Base-by-base conservation (phyloP, 352 stramenopile genomes). In the Hyphochytrium catenoides region DNA sequence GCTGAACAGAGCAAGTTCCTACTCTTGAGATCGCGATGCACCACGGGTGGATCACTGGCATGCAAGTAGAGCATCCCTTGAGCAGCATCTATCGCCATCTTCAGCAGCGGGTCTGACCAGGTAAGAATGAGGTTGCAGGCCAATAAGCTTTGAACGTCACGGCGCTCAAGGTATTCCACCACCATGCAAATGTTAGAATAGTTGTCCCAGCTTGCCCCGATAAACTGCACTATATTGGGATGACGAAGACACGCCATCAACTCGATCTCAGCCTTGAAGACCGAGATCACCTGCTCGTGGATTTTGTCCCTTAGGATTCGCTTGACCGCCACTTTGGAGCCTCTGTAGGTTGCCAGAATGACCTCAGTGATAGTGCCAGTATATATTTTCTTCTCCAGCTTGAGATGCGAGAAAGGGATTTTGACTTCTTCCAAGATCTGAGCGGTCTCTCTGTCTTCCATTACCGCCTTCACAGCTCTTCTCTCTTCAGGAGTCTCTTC, bases 161-260 rank as follows among this genome's bases (percentile, higher is more conserved):
- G 64, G 18, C 60, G 59, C 23, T 76, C 64, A 4, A 82, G 36
- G 32, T 76, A 76, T 41, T 82, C 67, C 46, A 75, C 54, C 38
- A 82, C 62, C 9, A 78, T 50, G 0, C 64, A 64, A 5, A 77
- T 51, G 36, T 76, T 76, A 6, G 64, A 62, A 17, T 78, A 44
- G 19, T 75, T 74, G 50, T 81, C 63, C 35, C 73, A 77, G 12
- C 66, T 79, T 3, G 68, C 71, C 31, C 71, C 71, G 19, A 85
- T 66, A 35, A 85, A 85, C 24, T 76, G 47, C 23, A 85, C 67
- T 35, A 85, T 77, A 37, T 79, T 81, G 9, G 71, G 65, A 34
- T 85, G 68, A 0, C 71, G 64, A 20, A 82, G 52, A 46, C 61
- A 69, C 32, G 65, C 61, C 6, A 79, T 47, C 29, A 83, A 50